Conservation (phyloP, 495 filamentous ascomycete species). For the Xanthoparmelia taractica region DNA sequence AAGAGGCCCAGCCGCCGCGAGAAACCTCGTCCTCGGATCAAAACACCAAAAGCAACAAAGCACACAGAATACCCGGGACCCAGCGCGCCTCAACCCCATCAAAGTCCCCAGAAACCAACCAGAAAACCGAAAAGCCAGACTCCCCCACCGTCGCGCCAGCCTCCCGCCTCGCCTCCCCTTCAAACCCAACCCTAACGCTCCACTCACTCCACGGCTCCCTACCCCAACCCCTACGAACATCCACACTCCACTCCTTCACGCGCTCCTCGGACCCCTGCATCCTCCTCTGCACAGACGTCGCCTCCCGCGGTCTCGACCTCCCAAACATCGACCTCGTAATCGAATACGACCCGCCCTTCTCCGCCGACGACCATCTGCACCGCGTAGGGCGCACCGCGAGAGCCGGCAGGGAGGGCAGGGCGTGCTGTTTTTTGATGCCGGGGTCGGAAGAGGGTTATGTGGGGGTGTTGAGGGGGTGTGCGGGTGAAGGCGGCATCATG, state of each 20-base stretch:
- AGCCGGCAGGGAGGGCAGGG: conserved; percentile 81
- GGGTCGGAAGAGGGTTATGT: conserved; percentile 88
- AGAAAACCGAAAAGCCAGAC: conserved; percentile 26
- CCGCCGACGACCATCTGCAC: conserved; percentile 82
- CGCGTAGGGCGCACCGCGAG: conserved; percentile 91
- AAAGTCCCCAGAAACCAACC: conserved; percentile 1
- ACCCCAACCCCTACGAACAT: conserved; percentile 72
- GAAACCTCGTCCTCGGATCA: conserved; percentile 13
- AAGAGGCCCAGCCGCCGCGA: conserved; percentile 26
- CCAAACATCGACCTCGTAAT: conserved; percentile 89
- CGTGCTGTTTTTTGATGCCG: conserved; percentile 80
- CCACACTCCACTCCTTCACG: conserved; percentile 73
- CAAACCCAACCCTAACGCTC: conserved; percentile 53
- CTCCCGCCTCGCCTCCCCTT: conserved; percentile 41
- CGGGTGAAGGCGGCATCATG: conserved; percentile 50
- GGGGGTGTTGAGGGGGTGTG: conserved; percentile 54
- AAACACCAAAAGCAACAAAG: conserved; percentile 17
- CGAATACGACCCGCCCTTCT: conserved; percentile 92
- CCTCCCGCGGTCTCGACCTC: conserved; percentile 86
- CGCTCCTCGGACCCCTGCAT: conserved; percentile 56
- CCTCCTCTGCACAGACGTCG: conserved; percentile 89
- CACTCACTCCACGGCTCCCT: conserved; percentile 92
- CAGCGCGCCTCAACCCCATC: conserved; percentile 1
- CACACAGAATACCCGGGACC: conserved; percentile 22
- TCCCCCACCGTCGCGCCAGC: conserved; percentile 43